These are phyloP conservation scores for Bidens hawaiensis DNA, from an alignment of 140 eudicot genomes.

Conservation along the genomic window DNA sequence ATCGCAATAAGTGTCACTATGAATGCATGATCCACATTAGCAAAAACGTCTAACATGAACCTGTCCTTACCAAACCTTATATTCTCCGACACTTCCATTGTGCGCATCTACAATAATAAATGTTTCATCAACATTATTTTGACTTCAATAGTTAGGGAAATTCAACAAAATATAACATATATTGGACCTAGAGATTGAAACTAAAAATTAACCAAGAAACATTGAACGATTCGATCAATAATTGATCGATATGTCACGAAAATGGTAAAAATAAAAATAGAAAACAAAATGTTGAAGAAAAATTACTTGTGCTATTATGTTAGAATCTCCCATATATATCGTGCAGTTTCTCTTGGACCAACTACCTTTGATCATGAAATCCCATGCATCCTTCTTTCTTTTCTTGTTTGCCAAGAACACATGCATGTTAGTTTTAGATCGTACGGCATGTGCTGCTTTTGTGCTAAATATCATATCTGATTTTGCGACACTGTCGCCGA, in stretches of 20 bases:
- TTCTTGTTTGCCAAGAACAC: not conserved
- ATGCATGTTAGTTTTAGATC: not conserved
- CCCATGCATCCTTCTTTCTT: not conserved
- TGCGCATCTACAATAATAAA: slow-evolving; percentile 5
- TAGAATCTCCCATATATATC: not conserved
- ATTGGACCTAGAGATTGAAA: no score
- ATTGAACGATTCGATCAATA: no score
- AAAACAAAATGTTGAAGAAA: no score
- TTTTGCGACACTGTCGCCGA: not conserved
- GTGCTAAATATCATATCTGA: not conserved
- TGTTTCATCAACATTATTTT: no score
- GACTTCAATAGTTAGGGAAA: no score
- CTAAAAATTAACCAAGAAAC: no score
- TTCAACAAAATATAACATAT: no score
- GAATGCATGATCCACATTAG: no score
- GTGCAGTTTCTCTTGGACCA: slow-evolving; percentile 18
- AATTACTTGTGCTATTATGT: not conserved
- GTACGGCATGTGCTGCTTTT: not conserved
- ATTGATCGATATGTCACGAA: no score
- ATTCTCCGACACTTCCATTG: not conserved
- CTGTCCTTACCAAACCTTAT: not conserved
- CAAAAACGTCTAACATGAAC: slow-evolving; percentile 11
- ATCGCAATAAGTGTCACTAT: slow-evolving; percentile 19
- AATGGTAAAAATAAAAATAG: no score
- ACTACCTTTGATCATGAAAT: slow-evolving; percentile 13